Percentiles rank a stretch among this genome's conserved stretches.
Evolutionary conservation across 495 filamentous ascomycete species (phyloP).

Genomic region (Hypoxylon rickii): DNA sequence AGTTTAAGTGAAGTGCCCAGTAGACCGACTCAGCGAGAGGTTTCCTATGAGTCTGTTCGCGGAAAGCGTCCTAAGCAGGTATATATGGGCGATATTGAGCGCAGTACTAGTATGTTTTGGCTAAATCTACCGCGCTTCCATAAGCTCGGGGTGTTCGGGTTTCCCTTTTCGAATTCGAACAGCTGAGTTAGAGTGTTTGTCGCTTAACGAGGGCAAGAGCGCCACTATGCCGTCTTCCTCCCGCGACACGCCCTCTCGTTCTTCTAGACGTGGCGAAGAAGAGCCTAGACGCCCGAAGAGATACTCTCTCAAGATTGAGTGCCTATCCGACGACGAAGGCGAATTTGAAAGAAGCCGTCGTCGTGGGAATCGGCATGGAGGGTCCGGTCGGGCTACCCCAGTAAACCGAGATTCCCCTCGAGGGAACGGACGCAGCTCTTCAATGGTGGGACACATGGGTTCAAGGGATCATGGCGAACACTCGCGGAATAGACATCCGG

Average conservation of each 20-base stretch:
- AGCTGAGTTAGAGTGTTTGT: neutral
- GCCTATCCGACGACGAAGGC: conserved; percentile 14
- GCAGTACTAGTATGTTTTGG: neutral
- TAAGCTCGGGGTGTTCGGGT: neutral
- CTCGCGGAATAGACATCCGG: too few species aligned
- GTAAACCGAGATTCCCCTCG: neutral
- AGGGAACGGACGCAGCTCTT: too few species aligned
- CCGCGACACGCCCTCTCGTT: neutral
- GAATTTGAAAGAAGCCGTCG: neutral
- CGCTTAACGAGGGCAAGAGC: neutral
- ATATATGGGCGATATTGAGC: neutral
- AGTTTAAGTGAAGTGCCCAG: neutral
- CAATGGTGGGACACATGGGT: too few species aligned
- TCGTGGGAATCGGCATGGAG: neutral
- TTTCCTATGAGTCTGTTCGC: too few species aligned
- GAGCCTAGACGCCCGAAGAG: conserved; percentile 8
- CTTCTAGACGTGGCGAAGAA: neutral
- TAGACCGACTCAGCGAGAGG: neutral
- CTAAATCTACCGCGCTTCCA: neutral
- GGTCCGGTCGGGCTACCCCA: neutral
- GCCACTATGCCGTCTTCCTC: conserved; percentile 11
- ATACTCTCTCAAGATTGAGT: conserved; percentile 20
- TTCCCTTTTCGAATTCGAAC: neutral
- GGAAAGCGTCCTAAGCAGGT: too few species aligned
- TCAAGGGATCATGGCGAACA: too few species aligned